Evolutionary conservation across 805 yeast species (phyloP).

Genomic region (Hanseniaspora osmophila): DNA sequence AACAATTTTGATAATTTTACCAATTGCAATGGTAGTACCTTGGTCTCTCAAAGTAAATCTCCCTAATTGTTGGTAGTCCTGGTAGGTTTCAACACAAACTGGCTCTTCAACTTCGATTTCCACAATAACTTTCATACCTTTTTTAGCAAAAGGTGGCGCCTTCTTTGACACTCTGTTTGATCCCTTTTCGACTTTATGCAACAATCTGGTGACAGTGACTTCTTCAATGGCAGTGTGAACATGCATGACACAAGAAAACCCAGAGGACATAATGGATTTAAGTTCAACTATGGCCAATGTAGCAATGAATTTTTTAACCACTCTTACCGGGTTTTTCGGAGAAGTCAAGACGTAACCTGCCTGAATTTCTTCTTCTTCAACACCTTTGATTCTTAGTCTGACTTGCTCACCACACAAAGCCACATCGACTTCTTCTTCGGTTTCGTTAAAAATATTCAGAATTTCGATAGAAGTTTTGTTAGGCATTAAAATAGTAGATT

Average conservation of each 20-base stretch:
- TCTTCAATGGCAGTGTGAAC: slow-evolving; percentile 97
- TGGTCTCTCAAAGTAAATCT: slow-evolving; percentile 97
- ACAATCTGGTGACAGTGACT: slow-evolving; percentile 62
- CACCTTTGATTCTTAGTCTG: slow-evolving; percentile 80
- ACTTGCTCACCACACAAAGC: slow-evolving; percentile 97
- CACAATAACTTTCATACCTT: slow-evolving; percentile 97
- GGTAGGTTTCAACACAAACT: slow-evolving; percentile 85
- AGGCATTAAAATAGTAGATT: slow-evolving; percentile 77
- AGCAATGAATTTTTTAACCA: slow-evolving; percentile 84
- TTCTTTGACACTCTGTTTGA: slow-evolving; percentile 92
- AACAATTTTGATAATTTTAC: slow-evolving; percentile 84
- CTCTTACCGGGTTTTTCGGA: slow-evolving; percentile 73
- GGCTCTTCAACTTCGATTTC: slow-evolving; percentile 74
- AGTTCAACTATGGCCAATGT: slow-evolving; percentile 94
- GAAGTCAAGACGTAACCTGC: slow-evolving; percentile 88
- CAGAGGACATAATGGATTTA: slow-evolving; percentile 85
- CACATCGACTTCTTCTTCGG: slow-evolving; percentile 81
- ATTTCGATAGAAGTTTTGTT: slow-evolving; percentile 76
- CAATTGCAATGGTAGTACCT: slow-evolving; percentile 96
- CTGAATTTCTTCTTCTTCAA: slow-evolving; percentile 91
- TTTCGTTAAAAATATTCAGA: slow-evolving; percentile 77
- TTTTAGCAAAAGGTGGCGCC: slow-evolving; percentile 96
- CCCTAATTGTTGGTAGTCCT: slow-evolving; percentile 89
- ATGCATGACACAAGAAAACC: slow-evolving; percentile 97
- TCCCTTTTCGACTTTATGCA: slow-evolving; percentile 91